Conservation (phyloP, 805 yeast species). For the Yamadazyma nakazawae region DNA sequence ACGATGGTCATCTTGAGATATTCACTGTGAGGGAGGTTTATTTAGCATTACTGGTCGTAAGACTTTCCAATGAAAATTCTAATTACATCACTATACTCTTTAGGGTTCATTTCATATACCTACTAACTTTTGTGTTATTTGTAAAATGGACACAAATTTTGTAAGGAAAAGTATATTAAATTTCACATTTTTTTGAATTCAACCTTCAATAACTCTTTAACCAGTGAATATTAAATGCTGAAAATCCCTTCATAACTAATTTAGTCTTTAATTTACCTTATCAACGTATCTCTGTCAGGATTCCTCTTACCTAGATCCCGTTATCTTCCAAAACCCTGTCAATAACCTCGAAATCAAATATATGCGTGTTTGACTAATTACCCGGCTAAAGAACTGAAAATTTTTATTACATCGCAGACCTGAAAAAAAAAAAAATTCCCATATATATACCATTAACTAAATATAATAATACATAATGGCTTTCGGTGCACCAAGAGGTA, state of each 20-base stretch:
- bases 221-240: too few species aligned
- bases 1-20: slow-evolving; percentile 22
- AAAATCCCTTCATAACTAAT: neutral
- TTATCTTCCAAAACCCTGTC: too few species aligned
- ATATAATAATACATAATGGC: slow-evolving; percentile 51
- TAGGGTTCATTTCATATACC: neutral
- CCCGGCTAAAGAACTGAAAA: slow-evolving; percentile 10
- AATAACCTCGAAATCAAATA: neutral
- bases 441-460: slow-evolving; percentile 1
- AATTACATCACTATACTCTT: neutral
- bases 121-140: too few species aligned
- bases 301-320: too few species aligned
- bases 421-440: slow-evolving; percentile 6
- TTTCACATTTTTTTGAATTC: neutral
- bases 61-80: too few species aligned
- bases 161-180: neutral
- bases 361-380: slow-evolving; percentile 12
- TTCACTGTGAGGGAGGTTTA: neutral
- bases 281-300: too few species aligned
- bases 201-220: neutral
- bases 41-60: neutral
- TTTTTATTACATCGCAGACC: slow-evolving; percentile 5
- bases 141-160: neutral
- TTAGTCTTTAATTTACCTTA: neutral
- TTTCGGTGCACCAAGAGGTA: slow-evolving; percentile 66